A percentile compares a stretch with the other conserved stretches of the same genome.
Evolutionary conservation across 345 rosid species (phyloP).

Genomic region (Citrus unshiu): DNA sequence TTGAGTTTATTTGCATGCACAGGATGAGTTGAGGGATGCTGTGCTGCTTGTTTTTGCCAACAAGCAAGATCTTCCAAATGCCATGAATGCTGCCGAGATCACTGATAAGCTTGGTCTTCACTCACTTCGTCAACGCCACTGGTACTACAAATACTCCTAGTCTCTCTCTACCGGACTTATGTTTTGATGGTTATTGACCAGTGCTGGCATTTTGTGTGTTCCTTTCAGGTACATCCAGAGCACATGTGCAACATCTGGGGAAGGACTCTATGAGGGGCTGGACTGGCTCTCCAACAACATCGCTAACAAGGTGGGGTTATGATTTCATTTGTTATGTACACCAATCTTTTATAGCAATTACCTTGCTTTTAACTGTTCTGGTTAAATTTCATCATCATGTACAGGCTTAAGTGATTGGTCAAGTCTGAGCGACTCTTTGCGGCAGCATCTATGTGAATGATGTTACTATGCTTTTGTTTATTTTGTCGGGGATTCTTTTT

Average conservation of each 20-base stretch:
- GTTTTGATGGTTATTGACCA: neutral
- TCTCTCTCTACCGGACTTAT: neutral
- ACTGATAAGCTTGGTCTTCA: slow-evolving; percentile 85
- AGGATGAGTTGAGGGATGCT: slow-evolving; percentile 95
- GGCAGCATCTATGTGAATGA: neutral
- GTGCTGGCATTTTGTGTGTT: neutral
- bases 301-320: slow-evolving; percentile 45
- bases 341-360: neutral
- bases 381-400: neutral
- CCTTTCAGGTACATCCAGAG: slow-evolving; percentile 76
- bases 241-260: slow-evolving; percentile 76
- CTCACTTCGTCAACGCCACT: slow-evolving; percentile 81
- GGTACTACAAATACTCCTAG: slow-evolving; percentile 26
- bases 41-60: slow-evolving; percentile 85
- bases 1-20: no score
- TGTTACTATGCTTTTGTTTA: slow-evolving; percentile 3
- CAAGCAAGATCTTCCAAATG: slow-evolving; percentile 90
- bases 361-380: neutral
- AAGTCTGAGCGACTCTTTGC: neutral
- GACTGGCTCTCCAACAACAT: slow-evolving; percentile 89
- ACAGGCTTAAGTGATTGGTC: slow-evolving; percentile 22
- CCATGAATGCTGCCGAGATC: slow-evolving; percentile 85
- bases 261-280: slow-evolving; percentile 75
- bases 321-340: no score
- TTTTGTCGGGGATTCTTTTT: neutral